phyloP scores from a whole-genome alignment of 208 protist genomes.

The Porcisia hertigi region DNA sequence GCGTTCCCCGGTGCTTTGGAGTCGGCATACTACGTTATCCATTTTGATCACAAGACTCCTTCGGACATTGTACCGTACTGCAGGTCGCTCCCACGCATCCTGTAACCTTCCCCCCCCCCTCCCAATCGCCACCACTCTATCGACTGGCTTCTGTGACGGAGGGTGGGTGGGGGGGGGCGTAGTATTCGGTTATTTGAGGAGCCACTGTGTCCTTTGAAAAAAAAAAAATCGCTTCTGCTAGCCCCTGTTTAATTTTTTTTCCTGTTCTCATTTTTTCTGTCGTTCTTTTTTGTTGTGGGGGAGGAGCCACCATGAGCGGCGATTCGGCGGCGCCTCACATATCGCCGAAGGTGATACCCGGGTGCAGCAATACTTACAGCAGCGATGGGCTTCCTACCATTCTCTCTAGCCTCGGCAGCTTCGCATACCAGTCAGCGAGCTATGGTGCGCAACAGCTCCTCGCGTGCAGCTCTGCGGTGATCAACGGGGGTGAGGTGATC shows the following conservation, averaged over 20 bases:
- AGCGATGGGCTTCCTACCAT: conserved; percentile 30
- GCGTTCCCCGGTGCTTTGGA: too few relatives aligned
- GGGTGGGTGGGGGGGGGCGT: background rate
- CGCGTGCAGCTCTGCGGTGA: conserved; percentile 55
- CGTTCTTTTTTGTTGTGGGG: background rate
- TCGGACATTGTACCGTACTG: too few relatives aligned
- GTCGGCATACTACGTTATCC: too few relatives aligned
- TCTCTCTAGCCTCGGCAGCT: conserved; percentile 24
- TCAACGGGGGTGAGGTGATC: conserved; percentile 45
- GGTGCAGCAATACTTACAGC: conserved; percentile 27
- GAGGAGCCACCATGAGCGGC: background rate
- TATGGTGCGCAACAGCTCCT: conserved; percentile 75
- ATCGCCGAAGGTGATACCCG: conserved; percentile 37
- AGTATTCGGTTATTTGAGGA: background rate
- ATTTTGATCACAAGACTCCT: too few relatives aligned
- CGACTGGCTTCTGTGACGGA: background rate
- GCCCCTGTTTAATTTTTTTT: background rate
- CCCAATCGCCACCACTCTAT: too few relatives aligned
- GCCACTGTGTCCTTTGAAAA: background rate
- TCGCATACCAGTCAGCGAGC: conserved; percentile 54
- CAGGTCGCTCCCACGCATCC: too few relatives aligned
- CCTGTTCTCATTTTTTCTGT: background rate
- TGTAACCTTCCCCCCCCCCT: too few relatives aligned
- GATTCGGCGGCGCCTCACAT: conserved; percentile 11
- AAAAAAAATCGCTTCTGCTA: background rate